Percentiles rank a stretch among this genome's conserved stretches.
Conservation (phyloP, 2,329 filamentous ascomycete species). For the Ophidiomyces ophidiicola region DNA sequence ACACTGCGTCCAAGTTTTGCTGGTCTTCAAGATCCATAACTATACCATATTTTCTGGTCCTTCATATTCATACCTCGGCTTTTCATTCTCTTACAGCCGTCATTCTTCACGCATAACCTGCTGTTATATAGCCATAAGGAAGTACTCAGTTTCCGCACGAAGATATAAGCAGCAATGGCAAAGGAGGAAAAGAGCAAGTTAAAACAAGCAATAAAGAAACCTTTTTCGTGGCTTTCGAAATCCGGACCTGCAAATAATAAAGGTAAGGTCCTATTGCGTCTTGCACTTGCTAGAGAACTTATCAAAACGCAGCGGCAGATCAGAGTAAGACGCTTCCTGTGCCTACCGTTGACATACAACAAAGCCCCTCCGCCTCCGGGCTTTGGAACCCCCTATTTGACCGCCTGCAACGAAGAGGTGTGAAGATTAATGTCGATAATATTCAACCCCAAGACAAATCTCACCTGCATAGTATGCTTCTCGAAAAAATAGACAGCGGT, state of each 20-base stretch:
- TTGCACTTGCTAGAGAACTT: no score
- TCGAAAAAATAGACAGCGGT: conserved; percentile 4
- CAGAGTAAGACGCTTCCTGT: no score
- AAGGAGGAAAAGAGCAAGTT: neutral
- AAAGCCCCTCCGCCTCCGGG: neutral
- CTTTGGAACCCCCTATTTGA: conserved; percentile 6
- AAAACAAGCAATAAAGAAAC: neutral
- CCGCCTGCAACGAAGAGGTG: neutral
- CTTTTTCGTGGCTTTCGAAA: neutral
- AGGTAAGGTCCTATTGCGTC: no score
- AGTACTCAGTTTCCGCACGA: neutral
- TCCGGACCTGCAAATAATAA: neutral
- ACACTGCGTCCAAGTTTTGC: no score
- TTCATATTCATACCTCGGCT: no score
- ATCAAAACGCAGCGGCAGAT: no score
- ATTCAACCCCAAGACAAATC: conserved; percentile 6
- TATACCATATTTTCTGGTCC: no score
- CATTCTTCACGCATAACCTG: no score
- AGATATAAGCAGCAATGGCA: neutral
- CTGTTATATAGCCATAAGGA: neutral
- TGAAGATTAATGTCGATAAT: neutral
- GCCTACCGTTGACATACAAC: neutral
- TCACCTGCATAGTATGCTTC: conserved; percentile 1
- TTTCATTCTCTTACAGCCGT: no score
- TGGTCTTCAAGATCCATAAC: no score